Base-by-base conservation (phyloP, 192 early-diverging fungal species). In the Backusella australiensis region DNA sequence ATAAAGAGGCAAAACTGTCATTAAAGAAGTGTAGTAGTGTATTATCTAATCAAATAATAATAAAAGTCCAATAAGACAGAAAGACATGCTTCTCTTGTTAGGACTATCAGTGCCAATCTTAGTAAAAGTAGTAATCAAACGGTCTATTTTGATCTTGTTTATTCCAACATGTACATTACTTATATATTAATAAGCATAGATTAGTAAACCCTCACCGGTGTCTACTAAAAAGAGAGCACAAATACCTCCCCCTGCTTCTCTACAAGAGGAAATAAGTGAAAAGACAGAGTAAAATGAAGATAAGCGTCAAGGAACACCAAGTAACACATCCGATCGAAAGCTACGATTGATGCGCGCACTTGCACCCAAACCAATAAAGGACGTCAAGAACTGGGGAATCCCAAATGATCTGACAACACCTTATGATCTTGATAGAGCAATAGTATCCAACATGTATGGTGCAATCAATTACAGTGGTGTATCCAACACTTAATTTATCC, bases 401-500 rank as follows among this genome's bases (percentile, higher is more conserved):
- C 86, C 85, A 23, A 79, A 89, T 8, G 85, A 83, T 44, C 89
- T 90, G n/a, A 77, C 79, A 38, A 81, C 77, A 2, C 87, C 88
- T 41, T 85, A 88, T 29, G 85, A 94, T 77, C 82, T 85, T 14
- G 87, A 87, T 11, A 83, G 93, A 2, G 88, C 93, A 82, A 90
- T 92, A 85, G 32, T 32, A 32, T 32, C 32, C 0, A 32, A 32
- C 29, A 32, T 32, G 29, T 32, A 32, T 32, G 29, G 29, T 32
- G 29, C 0, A 32, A 32, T 32, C 1, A 32, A 32, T 32, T 32
- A 32, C 29, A 32, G 29, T 32, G 29, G 29, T 32, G 29, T 32
- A 32, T 32, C 1, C 32, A 32, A 32, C 32, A 32, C 32, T 3
- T 32, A 32, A 32, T 32, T 32, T 32, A 32, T 3, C 32, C 2